phyloP scores from a whole-genome alignment of 139 green algal species.

The Chlorella sp. region DNA sequence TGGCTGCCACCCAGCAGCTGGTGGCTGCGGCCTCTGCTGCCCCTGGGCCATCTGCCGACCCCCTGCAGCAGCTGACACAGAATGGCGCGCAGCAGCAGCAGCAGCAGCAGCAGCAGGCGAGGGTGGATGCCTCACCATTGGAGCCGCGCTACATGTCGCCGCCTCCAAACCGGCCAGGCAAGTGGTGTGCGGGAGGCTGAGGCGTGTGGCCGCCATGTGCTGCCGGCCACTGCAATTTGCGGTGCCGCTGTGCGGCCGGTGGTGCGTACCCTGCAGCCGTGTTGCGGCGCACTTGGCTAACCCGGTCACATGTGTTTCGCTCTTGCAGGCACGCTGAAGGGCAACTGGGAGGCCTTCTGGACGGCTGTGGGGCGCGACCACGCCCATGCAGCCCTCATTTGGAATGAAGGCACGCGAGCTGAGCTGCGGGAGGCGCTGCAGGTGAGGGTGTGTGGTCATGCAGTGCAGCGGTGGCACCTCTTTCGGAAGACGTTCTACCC shows the following conservation, averaged over 20 bases:
- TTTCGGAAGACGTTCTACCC: no score
- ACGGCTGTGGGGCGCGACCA: constrained; percentile 71
- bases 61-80: neutral
- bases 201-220: no score
- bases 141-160: neutral
- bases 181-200: no score
- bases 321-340: constrained; percentile 45
- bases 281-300: no score
- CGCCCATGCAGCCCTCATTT: constrained; percentile 87
- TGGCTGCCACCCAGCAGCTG: neutral
- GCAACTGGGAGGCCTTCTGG: constrained; percentile 92
- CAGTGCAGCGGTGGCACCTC: no score
- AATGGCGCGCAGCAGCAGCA: neutral
- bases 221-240: no score
- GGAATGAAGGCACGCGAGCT: constrained; percentile 83
- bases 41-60: neutral
- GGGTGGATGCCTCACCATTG: neutral
- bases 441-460: constrained; percentile 31
- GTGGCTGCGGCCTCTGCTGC: neutral
- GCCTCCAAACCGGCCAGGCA: neutral
- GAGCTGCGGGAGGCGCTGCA: constrained; percentile 91
- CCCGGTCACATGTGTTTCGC: no score
- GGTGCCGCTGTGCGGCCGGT: neutral
- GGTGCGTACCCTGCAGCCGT: no score
- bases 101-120: neutral